Evolutionary conservation across 2,329 filamentous ascomycete species (phyloP), one percentile per base, ranked within the genome.

Genomic region (Lizonia empirigonia): DNA sequence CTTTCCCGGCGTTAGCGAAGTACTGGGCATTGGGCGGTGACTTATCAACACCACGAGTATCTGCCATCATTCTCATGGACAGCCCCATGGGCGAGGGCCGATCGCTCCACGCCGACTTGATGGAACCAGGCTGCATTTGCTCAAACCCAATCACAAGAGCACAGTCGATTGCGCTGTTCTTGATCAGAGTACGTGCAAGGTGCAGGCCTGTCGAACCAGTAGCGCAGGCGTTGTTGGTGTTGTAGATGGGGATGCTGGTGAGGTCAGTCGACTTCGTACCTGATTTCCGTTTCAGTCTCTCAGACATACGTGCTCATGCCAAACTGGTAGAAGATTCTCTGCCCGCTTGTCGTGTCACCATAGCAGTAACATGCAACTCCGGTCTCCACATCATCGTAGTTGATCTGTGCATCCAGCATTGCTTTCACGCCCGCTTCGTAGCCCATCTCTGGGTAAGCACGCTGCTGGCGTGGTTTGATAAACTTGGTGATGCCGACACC

Each of bases 401-500:
- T 95, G 80, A 97, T 90, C 51, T 95, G 87, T 1, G 90, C 90
- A 72, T 85, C 83, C 16, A 86, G 73, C 81, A 94, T 85, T 22
- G 91, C 90, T 76, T 95, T 95, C 71, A 94, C 81, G 59, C 90
- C 91, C 12, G 91, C 91, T 75, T 96, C 91, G 73, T 91, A 96
- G 40, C 92, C 92, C 34, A 96, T 85, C 69, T 96, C 92, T 5
- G 91, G 91, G 77, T 96, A 96, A 76, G 94, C 90, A 58, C 95
- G 88, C 73, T 91, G 91, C 70, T 90, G 90, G 45, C 91, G 85
- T 22, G 92, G 92, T 80, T 96, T 97, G 85, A 97, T 92, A 82
- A 97, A 97, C 77, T 96, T 96, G 77, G 93, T 97, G 86, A 97
- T 91, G 77, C 93, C 93, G 60, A 97, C 93, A 78, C 93, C 93